Conservation (phyloP, 192 early-diverging fungal genomes). For the Bifiguratus adelaidae region DNA sequence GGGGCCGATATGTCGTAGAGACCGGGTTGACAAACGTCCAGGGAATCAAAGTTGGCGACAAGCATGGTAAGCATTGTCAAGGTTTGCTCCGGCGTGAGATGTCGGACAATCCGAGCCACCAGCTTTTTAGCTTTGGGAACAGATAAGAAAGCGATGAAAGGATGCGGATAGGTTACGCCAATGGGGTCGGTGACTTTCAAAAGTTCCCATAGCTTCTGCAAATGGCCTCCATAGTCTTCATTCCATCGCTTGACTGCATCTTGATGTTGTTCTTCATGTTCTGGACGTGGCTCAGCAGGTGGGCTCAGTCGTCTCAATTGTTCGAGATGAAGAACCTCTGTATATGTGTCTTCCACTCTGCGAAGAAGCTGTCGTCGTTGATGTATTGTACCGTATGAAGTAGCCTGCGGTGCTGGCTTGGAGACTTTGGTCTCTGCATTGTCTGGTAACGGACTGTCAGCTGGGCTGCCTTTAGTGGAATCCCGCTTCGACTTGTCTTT, state of each 20-base stretch:
- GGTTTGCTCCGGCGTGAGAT: slow-evolving; percentile 67
- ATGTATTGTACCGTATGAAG: slow-evolving; percentile 39
- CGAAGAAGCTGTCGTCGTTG: slow-evolving; percentile 44
- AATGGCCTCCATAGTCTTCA: slow-evolving; percentile 31
- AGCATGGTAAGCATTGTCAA: slow-evolving; percentile 66
- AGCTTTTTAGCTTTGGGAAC: slow-evolving; percentile 84
- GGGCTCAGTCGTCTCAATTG: slow-evolving; percentile 66
- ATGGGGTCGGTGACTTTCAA: slow-evolving; percentile 48
- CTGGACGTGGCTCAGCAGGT: slow-evolving; percentile 29
- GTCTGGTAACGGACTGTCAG: no score
- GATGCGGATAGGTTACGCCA: slow-evolving; percentile 63
- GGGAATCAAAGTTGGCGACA: slow-evolving; percentile 62
- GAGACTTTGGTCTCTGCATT: no score
- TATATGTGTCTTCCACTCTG: slow-evolving; percentile 73
- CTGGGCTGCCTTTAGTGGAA: no score
- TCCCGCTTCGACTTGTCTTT: neutral
- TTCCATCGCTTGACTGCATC: slow-evolving; percentile 34
- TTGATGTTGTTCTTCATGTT: slow-evolving; percentile 36
- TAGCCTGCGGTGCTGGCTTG: no score
- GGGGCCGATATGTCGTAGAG: slow-evolving; percentile 27
- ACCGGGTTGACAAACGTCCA: slow-evolving; percentile 52
- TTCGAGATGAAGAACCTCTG: slow-evolving; percentile 70
- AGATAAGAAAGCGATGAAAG: slow-evolving; percentile 78
- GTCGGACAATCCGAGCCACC: slow-evolving; percentile 74
- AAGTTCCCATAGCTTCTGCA: slow-evolving; percentile 47